Evolutionary conservation across 768 basidiomycete species (phyloP), one percentile per base, ranked within the genome.

Genomic region (Daedaleopsis nitida): DNA sequence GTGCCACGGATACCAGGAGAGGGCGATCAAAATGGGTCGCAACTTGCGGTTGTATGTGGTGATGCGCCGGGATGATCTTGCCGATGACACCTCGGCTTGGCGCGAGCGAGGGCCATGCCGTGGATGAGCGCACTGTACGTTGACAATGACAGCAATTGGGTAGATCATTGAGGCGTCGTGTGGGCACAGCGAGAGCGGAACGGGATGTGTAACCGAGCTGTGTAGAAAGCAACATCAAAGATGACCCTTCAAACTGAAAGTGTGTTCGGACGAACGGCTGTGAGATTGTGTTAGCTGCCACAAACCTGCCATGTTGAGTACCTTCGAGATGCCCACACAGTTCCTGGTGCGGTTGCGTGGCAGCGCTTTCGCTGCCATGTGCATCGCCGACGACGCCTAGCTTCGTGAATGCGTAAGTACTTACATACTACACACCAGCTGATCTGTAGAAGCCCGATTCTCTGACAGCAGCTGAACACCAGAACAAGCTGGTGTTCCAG

Each of bases 11-110:
- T 17, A n/a, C 17, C 21, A 38, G 37, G 47, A 35, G 37, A 44
- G 37, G 58, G 35, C 54, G 58, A 59, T 59, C 58, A 59, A 38
- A 39, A 13, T n/a, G n/a, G n/a, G n/a, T n/a, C n/a, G n/a, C n/a
- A n/a, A n/a, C n/a, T n/a, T n/a, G n/a, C n/a, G n/a, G n/a, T n/a
- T n/a, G n/a, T n/a, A 19, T 43, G 57, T 52, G 16, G 56, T 39
- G 48, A 48, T 51, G 39, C 48, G 59, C 21, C 48, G 58, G 27
- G 51, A 27, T 32, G 57, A 52, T 59, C 45, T 16, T n/a, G 32
- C 35, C 48, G 27, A 32, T 55, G 45, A 47, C 53, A 27, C 42
- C 24, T 17, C 53, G 43, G 53, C 38, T 60, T 60, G 59, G 59
- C 59, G 44, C 55, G 21, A 12, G 5, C 27, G 7, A 32, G 39